Evolutionary conservation across 1,284 basidiomycete species (phyloP), one percentile per base, ranked within the genome.

Genomic region (Athelia psychrophila): DNA sequence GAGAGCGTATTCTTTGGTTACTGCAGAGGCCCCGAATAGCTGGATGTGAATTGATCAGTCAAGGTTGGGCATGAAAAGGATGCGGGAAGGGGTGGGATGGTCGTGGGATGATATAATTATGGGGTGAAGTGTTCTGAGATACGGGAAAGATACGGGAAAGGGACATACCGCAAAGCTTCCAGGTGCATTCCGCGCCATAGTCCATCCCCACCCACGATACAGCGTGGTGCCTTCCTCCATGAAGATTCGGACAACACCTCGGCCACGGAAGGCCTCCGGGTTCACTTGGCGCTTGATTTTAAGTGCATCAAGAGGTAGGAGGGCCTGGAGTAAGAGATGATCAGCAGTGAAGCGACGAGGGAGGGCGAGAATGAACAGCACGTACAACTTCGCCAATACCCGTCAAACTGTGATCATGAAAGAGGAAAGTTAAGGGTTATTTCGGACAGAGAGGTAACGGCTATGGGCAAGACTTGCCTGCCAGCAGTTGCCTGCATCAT

Each of bases 231-330:
- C 94, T 67, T 99, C 97, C 61, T 99, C 95, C 59, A 87, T 74
- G 67, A 99, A 84, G 59, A 99, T 95, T 51, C 89, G 87, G 53
- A 97, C 58, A 61, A 97, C 81, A 35, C 95, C 95, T 35, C 96
- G 89, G 44, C 93, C 93, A 50, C 91, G 88, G 82, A 97, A 93
- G 2, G 95, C 93, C 63, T 96, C 94, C 3, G 94, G 95, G 73
- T 97, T 97, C 56, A 95, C 94, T 75, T 98, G 95, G 58, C 95
- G 88, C 78, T 98, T 98, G 74, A 99, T 99, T 75, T 99, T 99
- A 64, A 99, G 85, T 24, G 88, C 95, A 64, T 99, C 96, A 4
- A 99, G 79, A 0, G 96, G 96, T 23, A 99, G 81, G 18, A 99
- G 84, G 20, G 95, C 88, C 85, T 88, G 53, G 32, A 20, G 47